These are phyloP conservation scores for Umbelopsis ramanniana DNA, from an alignment of 192 early-diverging fungal species.

Conservation along the genomic window DNA sequence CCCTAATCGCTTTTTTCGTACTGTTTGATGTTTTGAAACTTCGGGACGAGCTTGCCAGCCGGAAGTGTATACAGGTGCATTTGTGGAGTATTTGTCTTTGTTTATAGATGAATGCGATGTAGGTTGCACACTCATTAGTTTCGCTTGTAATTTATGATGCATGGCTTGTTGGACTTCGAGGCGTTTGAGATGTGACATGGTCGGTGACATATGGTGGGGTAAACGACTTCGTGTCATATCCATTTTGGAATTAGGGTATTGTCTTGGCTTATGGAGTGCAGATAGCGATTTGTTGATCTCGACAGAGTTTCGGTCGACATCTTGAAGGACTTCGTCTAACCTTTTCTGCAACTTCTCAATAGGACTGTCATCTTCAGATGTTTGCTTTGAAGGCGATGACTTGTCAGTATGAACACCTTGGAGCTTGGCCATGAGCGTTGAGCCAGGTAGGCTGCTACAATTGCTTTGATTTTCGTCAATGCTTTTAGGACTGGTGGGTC, in stretches of 20 bases:
- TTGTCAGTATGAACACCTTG: background rate
- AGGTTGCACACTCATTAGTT: background rate
- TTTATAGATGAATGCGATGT: background rate
- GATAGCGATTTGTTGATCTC: constrained; percentile 4
- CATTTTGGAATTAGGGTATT: background rate
- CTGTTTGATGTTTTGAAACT: background rate
- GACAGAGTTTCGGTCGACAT: constrained; percentile 6
- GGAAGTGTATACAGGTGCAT: background rate
- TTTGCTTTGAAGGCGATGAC: background rate
- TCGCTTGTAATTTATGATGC: background rate
- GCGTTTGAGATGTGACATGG: constrained; percentile 4
- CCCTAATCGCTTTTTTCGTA: constrained; percentile 7
- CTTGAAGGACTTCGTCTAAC: background rate
- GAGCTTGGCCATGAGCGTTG: background rate
- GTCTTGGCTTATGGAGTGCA: background rate
- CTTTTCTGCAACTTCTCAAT: background rate
- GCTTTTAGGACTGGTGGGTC: background rate
- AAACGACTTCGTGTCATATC: background rate
- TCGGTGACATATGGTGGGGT: constrained; percentile 6
- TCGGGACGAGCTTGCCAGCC: background rate
- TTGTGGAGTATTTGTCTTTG: background rate
- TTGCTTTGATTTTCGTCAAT: background rate
- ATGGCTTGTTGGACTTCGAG: background rate
- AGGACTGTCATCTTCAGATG: background rate
- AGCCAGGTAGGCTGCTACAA: background rate